Conservation (phyloP, 2,329 filamentous ascomycete species). For the Biscogniauxia marginata region DNA sequence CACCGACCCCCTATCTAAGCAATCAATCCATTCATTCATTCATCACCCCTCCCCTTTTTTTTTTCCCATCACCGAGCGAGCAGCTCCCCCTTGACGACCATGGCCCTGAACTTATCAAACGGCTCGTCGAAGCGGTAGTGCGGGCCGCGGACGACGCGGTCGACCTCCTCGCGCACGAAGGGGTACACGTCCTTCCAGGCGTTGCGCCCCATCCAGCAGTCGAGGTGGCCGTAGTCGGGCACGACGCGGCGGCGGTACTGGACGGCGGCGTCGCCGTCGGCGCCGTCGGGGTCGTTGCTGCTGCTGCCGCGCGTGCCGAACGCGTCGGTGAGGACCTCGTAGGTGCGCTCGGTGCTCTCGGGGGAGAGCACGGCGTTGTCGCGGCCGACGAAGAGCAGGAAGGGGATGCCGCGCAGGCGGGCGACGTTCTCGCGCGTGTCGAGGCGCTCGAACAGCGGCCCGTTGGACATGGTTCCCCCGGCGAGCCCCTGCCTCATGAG, state of each 20-base stretch:
- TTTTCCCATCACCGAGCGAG: slow-evolving; percentile 18
- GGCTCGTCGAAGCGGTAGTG: slow-evolving; percentile 44
- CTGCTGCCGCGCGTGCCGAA: slow-evolving; percentile 40
- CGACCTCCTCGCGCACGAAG: slow-evolving; percentile 52
- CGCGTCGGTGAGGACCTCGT: slow-evolving; percentile 49
- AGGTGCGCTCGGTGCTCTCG: slow-evolving; percentile 52
- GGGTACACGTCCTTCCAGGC: slow-evolving; percentile 61
- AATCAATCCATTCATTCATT: too few relatives aligned
- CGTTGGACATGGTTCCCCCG: slow-evolving; percentile 53
- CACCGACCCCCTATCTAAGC: background rate
- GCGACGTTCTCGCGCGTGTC: slow-evolving; percentile 49
- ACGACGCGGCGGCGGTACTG: slow-evolving; percentile 53
- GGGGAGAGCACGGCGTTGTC: slow-evolving; percentile 58
- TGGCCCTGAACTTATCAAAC: slow-evolving; percentile 40
- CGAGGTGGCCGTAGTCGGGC: slow-evolving; percentile 58
- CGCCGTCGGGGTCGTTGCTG: background rate
- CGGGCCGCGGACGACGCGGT: slow-evolving; percentile 47
- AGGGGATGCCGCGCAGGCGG: slow-evolving; percentile 50
- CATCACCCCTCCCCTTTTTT: background rate
- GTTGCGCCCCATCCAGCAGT: slow-evolving; percentile 61
- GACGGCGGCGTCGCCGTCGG: slow-evolving; percentile 29
- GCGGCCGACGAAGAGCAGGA: slow-evolving; percentile 54
- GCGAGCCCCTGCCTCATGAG: slow-evolving; percentile 55
- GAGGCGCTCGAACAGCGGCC: slow-evolving; percentile 45
- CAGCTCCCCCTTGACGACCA: slow-evolving; percentile 42